Evolutionary conservation across 2,329 filamentous ascomycete species (phyloP).

Genomic region (Didymella keratinophila): DNA sequence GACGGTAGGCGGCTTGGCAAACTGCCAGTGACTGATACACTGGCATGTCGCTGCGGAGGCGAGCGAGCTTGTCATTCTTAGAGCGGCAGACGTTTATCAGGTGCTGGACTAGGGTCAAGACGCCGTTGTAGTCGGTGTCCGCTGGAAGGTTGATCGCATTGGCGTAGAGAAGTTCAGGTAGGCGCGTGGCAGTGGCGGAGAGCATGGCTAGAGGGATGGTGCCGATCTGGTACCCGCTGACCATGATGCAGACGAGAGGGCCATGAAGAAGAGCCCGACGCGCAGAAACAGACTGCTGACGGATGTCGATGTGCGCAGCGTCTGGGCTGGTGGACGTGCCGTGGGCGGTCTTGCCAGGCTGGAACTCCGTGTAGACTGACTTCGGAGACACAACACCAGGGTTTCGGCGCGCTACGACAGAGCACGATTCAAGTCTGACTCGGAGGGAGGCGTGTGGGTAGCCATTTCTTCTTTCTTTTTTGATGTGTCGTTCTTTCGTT

Average conservation of each 20-base stretch:
- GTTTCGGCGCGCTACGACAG: too few species aligned
- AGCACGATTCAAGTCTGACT: background rate
- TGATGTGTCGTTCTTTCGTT: background rate
- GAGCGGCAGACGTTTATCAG: background rate
- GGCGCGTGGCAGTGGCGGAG: background rate
- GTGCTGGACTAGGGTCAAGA: background rate
- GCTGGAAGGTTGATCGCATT: background rate
- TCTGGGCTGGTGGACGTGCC: background rate
- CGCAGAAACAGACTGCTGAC: background rate
- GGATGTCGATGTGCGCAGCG: background rate
- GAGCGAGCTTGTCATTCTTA: background rate
- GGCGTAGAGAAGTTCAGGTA: background rate
- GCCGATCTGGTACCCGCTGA: background rate
- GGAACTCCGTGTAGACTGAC: background rate
- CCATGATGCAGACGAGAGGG: background rate
- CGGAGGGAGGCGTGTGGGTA: background rate
- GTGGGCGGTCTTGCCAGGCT: background rate
- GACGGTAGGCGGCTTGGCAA: background rate
- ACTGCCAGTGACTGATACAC: background rate
- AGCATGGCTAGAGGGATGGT: background rate
- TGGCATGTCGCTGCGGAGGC: background rate
- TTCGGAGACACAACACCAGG: background rate
- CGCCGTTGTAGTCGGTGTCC: background rate
- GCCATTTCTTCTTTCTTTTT: too few species aligned
- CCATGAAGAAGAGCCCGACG: background rate